These are phyloP conservation scores for Candida sanyaensis DNA, from an alignment of 1,139 yeast genomes.

Conservation along the genomic window DNA sequence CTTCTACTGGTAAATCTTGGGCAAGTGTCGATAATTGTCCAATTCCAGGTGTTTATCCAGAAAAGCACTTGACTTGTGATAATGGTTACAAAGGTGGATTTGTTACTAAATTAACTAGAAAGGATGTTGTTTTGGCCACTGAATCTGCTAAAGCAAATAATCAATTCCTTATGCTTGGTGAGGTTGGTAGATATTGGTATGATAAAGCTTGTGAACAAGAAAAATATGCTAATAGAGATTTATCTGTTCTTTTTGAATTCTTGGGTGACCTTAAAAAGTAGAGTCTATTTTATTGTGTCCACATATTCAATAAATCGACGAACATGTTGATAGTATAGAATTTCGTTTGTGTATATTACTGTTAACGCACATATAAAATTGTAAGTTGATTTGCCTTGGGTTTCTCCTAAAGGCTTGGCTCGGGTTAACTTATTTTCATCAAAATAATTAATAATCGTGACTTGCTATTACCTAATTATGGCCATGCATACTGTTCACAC, in stretches of 20 bases:
- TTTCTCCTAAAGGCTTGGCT: too few relatives aligned
- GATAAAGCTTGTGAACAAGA: slow-evolving; percentile 47
- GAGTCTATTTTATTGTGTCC: too few relatives aligned
- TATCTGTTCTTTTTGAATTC: slow-evolving; percentile 50
- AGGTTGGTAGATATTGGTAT: slow-evolving; percentile 43
- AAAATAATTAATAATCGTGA: too few relatives aligned
- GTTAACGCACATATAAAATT: too few relatives aligned
- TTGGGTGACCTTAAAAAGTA: slow-evolving; percentile 30
- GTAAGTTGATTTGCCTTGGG: too few relatives aligned
- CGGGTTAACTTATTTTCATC: too few relatives aligned
- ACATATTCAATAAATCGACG: too few relatives aligned
- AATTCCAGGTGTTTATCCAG: slow-evolving; percentile 53
- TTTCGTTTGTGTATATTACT: too few relatives aligned
- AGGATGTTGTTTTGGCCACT: slow-evolving; percentile 58
- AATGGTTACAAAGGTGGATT: slow-evolving; percentile 55
- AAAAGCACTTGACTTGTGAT: slow-evolving; percentile 46
- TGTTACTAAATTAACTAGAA: slow-evolving; percentile 54
- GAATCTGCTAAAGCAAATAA: slow-evolving; percentile 42
- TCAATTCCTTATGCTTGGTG: slow-evolving; percentile 45
- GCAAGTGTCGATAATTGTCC: slow-evolving; percentile 65
- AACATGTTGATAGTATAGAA: too few relatives aligned
- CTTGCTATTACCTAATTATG: too few relatives aligned
- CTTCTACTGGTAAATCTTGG: slow-evolving; percentile 65
- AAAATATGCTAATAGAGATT: slow-evolving; percentile 44
- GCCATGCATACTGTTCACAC: too few relatives aligned